Base-by-base conservation (phyloP, 1,139 yeast genomes). In the Yamadazyma songkhlaensis region DNA sequence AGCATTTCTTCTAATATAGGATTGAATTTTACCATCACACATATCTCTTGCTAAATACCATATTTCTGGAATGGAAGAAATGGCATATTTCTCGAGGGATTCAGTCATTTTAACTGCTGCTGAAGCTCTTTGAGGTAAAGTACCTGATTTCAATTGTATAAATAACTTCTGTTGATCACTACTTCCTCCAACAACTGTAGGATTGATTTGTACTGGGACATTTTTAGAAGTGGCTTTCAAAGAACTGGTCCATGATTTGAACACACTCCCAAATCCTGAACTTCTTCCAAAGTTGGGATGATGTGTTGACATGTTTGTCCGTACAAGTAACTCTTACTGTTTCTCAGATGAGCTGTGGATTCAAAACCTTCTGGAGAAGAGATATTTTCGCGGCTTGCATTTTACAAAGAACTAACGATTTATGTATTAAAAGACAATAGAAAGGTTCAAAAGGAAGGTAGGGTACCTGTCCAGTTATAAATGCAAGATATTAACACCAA, bases 1-100 rank as follows among this genome's bases (percentile, higher is more conserved):
- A 0, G 81, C 81, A 1, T 77, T 73, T 28, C 75, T 59, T 33
- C 95, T 66, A 17, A 77, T 71, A 2, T 65, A 50, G 3, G 67
- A 60, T 28, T 66, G 64, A 9, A 67, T 57, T 10, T 60, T 60
- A 0, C 64, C 55, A 7, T 67, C 66, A 35, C 84, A 69, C 58
- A 84, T 62, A 40, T 75, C 79, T 45, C 78, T 64, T 0, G 83
- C 82, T 39, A 79, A 61, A 51, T 82, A 79, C 96, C 96, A 87
- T 3, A 86, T 71, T 48, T 84, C 90, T 0, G 85, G 82, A 4
- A 84, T 68, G 2, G 84, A 75, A 0, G 83, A 70, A 2, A 81
- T 71, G 7, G 82, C 67, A 37, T 71, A 72, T 32, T 70, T 73
- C 30, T 71, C 70, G 3, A 86, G 57, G 2, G 79, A 67, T 4